Evolutionary conservation across 495 filamentous ascomycete genomes (phyloP).

Genomic region (Platismatia glauca): DNA sequence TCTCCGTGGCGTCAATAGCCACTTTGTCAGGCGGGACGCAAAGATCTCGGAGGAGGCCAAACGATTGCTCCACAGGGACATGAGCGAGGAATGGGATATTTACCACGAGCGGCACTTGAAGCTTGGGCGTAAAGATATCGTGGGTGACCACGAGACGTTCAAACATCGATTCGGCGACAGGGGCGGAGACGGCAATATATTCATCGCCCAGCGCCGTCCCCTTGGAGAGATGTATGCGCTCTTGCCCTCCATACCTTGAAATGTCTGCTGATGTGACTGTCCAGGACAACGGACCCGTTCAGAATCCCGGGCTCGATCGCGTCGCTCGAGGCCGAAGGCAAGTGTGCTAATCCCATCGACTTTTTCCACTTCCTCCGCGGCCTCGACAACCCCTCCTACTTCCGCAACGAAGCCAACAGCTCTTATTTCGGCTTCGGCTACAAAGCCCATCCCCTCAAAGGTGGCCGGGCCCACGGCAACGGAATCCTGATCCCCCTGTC

Average conservation of each 20-base stretch:
- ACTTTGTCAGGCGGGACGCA: conserved; percentile 37
- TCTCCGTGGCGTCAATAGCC: conserved; percentile 44
- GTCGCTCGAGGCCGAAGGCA: conserved; percentile 33
- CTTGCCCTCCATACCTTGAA: neutral
- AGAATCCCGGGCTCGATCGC: neutral
- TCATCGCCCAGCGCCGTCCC: conserved; percentile 22
- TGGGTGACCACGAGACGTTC: conserved; percentile 16
- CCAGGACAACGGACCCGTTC: neutral
- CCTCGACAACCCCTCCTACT: conserved; percentile 37
- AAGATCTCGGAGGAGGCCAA: conserved; percentile 34
- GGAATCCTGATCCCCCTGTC: conserved; percentile 46
- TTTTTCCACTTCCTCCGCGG: conserved; percentile 42
- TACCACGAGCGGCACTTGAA: conserved; percentile 15
- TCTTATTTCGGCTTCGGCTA: conserved; percentile 41
- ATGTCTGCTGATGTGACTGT: neutral
- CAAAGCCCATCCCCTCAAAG: conserved; percentile 40
- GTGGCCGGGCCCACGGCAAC: conserved; percentile 43
- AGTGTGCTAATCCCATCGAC: conserved; percentile 38
- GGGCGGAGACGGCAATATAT: conserved; percentile 16
- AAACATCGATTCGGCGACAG: conserved; percentile 2
- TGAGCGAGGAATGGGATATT: conserved; percentile 18
- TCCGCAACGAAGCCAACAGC: conserved; percentile 36
- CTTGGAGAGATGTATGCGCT: conserved; percentile 17
- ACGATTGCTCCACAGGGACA: conserved; percentile 9
- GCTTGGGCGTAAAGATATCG: conserved; percentile 10